Conservation (phyloP, 73 alveolate species). For the Uronychia setigera region DNA sequence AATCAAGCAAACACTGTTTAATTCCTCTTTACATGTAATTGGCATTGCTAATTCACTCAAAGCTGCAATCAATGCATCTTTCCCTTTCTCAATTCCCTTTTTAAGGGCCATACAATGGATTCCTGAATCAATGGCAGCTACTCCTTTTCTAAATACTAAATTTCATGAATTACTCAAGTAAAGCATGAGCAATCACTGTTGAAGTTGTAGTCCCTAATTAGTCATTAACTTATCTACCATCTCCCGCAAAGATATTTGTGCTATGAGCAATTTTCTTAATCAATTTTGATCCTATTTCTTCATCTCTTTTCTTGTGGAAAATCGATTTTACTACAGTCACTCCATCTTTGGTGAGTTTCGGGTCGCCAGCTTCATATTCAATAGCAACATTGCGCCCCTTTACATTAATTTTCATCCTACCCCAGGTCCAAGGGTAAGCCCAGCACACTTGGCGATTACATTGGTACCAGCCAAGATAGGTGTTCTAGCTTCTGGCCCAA, state of each 20-base stretch:
- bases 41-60: constrained; percentile 62
- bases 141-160: constrained; percentile 26
- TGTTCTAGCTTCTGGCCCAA: constrained; percentile 65
- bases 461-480: constrained; percentile 65
- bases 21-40: constrained; percentile 69
- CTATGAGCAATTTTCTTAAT: constrained; percentile 74
- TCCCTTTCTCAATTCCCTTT: constrained; percentile 75
- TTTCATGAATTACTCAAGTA: constrained; percentile 10
- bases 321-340: constrained; percentile 85
- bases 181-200: constrained; percentile 63
- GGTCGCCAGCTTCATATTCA: constrained; percentile 81
- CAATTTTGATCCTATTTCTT: constrained; percentile 86
- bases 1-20: constrained; percentile 63
- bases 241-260: constrained; percentile 88
- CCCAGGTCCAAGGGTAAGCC: constrained; percentile 84
- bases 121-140: constrained; percentile 61
- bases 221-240: constrained; percentile 39
- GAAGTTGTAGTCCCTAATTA: constrained; percentile 86
- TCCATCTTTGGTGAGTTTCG: constrained; percentile 92
- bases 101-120: constrained; percentile 70
- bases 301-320: constrained; percentile 45
- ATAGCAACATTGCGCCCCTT: constrained; percentile 85
- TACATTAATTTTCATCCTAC: not conserved
- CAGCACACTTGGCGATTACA: constrained; percentile 62
- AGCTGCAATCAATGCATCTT: constrained; percentile 31